A percentile compares a stretch with the other conserved stretches of the same genome.
phyloP scores from a whole-genome alignment of 768 basidiomycete genomes.

The Pleurotus giganteus region DNA sequence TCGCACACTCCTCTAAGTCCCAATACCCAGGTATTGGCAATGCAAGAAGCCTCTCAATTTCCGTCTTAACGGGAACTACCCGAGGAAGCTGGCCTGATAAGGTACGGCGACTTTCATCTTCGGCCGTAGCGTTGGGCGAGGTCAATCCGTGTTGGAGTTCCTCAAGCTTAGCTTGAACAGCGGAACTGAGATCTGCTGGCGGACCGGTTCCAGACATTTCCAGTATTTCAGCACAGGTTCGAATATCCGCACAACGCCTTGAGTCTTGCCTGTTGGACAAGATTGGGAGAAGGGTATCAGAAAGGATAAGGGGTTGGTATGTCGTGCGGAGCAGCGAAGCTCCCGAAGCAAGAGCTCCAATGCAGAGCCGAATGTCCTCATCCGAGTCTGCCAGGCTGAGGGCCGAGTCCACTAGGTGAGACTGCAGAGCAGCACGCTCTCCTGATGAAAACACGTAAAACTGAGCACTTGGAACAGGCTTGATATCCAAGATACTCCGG shows the following conservation, averaged over 20 bases:
- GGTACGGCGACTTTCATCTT: conserved; percentile 22
- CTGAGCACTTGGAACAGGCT: conserved; percentile 31
- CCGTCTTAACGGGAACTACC: conserved; percentile 42
- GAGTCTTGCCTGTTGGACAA: conserved; percentile 29
- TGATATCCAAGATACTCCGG: conserved; percentile 26
- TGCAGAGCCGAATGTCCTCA: conserved; percentile 40
- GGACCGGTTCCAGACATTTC: conserved; percentile 34
- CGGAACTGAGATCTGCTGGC: conserved; percentile 32
- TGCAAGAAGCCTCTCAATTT: conserved; percentile 42
- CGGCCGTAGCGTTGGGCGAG: background rate
- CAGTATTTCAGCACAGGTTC: conserved; percentile 39
- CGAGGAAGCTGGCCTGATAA: conserved; percentile 44
- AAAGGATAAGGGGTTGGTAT: conserved; percentile 46
- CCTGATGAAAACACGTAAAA: conserved; percentile 46
- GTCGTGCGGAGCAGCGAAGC: conserved; percentile 46
- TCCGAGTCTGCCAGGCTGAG: conserved; percentile 28
- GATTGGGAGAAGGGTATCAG: conserved; percentile 41
- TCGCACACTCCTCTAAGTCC: conserved; percentile 41
- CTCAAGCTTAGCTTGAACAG: conserved; percentile 34
- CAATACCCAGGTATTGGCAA: conserved; percentile 48
- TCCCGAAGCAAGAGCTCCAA: conserved; percentile 50
- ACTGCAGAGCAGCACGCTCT: conserved; percentile 38
- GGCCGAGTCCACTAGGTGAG: conserved; percentile 40
- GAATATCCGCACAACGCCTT: conserved; percentile 34
- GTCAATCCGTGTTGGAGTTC: conserved; percentile 30